Evolutionary conservation across 805 yeast genomes (phyloP), one percentile per base, ranked within the genome.

Genomic region (Schwanniomyces polymorphus): DNA sequence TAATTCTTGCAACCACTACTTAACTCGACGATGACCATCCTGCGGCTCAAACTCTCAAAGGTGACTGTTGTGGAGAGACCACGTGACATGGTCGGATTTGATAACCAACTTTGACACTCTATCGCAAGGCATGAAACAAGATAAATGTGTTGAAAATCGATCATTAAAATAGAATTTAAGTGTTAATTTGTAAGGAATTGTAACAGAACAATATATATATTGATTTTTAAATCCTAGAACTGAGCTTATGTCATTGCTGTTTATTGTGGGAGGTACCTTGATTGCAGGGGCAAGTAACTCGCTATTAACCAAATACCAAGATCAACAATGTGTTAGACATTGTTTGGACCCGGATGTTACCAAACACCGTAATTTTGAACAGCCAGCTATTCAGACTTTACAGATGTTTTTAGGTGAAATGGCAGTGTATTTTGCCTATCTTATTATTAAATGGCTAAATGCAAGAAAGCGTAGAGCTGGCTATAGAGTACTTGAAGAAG

Each of bases 341-440:
- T 85, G 90, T 60, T 64, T 66, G 28, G 65, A 64, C 40, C 76
- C 80, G 5, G 77, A 76, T 14, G 53, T 64, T 2, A 49, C 69
- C 1, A 61, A 65, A n/a, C 81, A 72, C 41, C 63, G 67, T 31
- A 63, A 68, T 48, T 88, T 86, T 57, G 88, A 87, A 54, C 91
- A 87, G 65, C 94, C 95, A 0, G 89, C 85, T 7, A 60, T 88
- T 29, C 94, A 88, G 61, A 84, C 94, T 1, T 66, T 85, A 16
- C 92, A 88, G 64, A 88, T 88, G 94, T 87, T 88, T 58, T 61
- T 85, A 4, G 95, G 91, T 21, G 95, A 88, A 58, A 64, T 80
- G 31, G 63, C 67, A 23, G 78, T 83, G 43, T 76, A 74, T 63
- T 37, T 76, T 6, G 74, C 75, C 16, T 76, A 70, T 52, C 59